phyloP scores from a whole-genome alignment of 306 rosid species.

The Comarum palustre region DNA sequence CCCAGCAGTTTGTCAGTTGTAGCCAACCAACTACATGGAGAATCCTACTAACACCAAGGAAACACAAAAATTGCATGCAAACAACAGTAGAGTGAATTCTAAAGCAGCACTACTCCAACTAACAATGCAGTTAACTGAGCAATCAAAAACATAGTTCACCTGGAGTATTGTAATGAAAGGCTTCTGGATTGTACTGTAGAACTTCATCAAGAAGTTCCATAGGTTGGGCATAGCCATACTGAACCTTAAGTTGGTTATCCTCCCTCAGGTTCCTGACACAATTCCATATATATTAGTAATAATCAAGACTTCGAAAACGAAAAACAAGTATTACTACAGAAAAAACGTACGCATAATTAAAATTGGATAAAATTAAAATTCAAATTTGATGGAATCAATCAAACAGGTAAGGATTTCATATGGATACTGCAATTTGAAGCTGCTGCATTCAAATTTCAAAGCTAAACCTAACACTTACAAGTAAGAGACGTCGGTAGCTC shows the following conservation, averaged over 20 bases:
- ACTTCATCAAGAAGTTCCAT: conserved; percentile 73
- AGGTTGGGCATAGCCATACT: conserved; percentile 45
- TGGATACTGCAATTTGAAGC: neutral
- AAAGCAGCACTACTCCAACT: neutral
- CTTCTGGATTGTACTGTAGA: conserved; percentile 70
- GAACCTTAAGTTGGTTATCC: conserved; percentile 46
- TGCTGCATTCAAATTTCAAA: conserved; percentile 23
- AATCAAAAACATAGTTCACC: conserved; percentile 71
- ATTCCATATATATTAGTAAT: conserved; percentile 15
- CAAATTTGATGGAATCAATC: neutral
- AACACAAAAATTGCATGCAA: neutral
- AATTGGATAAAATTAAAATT: conserved; percentile 6
- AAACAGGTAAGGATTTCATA: neutral
- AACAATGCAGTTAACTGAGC: conserved; percentile 23
- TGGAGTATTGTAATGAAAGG: conserved; percentile 61
- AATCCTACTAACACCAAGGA: neutral
- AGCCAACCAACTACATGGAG: neutral
- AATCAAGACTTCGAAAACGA: neutral
- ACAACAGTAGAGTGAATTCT: neutral
- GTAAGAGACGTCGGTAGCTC: conserved; percentile 78
- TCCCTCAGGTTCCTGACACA: conserved; percentile 76
- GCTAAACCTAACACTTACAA: conserved; percentile 47
- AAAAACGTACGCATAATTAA: neutral
- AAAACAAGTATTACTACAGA: neutral
- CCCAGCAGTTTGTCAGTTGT: neutral